phyloP scores from a whole-genome alignment of 2,329 filamentous ascomycete genomes.

The Calonectria pseudoreteaudii region DNA sequence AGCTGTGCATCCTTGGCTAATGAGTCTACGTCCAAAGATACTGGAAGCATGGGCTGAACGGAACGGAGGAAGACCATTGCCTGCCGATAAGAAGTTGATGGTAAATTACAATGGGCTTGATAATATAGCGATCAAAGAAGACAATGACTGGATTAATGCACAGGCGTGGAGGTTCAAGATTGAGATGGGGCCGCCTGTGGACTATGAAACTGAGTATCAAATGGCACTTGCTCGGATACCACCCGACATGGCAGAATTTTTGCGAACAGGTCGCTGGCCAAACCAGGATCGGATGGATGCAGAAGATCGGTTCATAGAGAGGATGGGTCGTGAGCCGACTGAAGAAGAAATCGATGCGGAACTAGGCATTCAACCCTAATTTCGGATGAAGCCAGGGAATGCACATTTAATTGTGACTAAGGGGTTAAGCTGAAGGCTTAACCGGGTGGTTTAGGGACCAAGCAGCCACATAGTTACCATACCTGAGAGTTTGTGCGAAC shows the following conservation, averaged over 20 bases:
- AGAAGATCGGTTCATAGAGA: neutral
- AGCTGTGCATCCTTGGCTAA: slow-evolving; percentile 36
- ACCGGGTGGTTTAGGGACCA: no score
- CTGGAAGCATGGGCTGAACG: neutral
- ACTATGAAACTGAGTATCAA: neutral
- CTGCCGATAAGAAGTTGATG: slow-evolving; percentile 7
- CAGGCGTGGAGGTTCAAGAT: neutral
- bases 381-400: no score
- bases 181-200: neutral
- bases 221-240: neutral
- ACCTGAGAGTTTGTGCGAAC: no score
- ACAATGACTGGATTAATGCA: neutral
- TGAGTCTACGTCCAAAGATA: slow-evolving; percentile 5
- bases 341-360: neutral
- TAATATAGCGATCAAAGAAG: neutral
- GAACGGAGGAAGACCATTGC: neutral
- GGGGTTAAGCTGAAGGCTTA: no score
- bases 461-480: no score
- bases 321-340: neutral
- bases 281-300: neutral
- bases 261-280: neutral
- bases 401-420: no score
- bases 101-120: neutral
- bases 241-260: neutral
- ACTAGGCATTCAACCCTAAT: no score